These are phyloP conservation scores for Cyclaneusma minus DNA, from an alignment of 2,329 filamentous ascomycete species.

Conservation along the genomic window DNA sequence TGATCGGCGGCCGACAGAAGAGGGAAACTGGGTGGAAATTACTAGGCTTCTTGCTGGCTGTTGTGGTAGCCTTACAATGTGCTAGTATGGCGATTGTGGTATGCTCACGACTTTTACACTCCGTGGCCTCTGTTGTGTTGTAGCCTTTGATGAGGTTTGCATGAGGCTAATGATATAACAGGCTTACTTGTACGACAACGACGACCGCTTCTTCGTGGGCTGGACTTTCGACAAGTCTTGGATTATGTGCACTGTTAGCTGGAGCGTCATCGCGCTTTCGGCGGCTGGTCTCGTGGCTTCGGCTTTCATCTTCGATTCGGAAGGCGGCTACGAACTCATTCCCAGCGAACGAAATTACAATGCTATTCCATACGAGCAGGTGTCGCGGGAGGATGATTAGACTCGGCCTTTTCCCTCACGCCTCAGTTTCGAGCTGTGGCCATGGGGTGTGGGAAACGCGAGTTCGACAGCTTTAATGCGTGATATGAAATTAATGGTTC, in stretches of 20 bases:
- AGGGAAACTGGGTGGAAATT: slow-evolving; percentile 74
- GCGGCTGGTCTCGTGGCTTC: slow-evolving; percentile 48
- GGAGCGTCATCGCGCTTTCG: slow-evolving; percentile 32
- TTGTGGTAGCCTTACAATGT: slow-evolving; percentile 55
- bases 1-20: slow-evolving; percentile 65
- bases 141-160: too few species aligned
- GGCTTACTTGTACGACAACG: slow-evolving; percentile 72
- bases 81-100: slow-evolving; percentile 74
- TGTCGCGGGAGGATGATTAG: not conserved
- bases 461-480: too few species aligned
- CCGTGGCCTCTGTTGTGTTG: slow-evolving; percentile 2
- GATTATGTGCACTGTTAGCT: slow-evolving; percentile 49
- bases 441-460: too few species aligned
- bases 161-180: slow-evolving; percentile 20
- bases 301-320: slow-evolving; percentile 55
- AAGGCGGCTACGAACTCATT: slow-evolving; percentile 77
- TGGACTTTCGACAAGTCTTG: slow-evolving; percentile 72
- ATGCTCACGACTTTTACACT: slow-evolving; percentile 22
- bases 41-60: slow-evolving; percentile 45
- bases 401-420: not conserved
- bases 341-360: slow-evolving; percentile 24
- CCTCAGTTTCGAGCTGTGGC: not conserved
- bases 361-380: too few species aligned
- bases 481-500: too few species aligned
- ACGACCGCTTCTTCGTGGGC: slow-evolving; percentile 68